Conservation (phyloP, 441 rosid species). For the Aleurites moluccanus region DNA sequence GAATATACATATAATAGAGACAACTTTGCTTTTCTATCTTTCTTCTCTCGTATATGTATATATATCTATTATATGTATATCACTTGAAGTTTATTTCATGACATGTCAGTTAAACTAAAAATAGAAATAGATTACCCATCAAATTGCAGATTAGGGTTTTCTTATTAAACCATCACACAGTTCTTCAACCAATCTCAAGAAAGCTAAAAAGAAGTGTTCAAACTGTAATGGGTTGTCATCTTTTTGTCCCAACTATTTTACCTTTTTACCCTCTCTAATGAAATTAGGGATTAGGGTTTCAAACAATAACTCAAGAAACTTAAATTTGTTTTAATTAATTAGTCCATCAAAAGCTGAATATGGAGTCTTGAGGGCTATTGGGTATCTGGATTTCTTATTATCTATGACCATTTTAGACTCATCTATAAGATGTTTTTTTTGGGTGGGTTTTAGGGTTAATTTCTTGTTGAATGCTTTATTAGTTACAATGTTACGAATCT, state of each 20-base stretch:
- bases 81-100: slow-evolving; percentile 34
- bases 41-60: slow-evolving; percentile 19
- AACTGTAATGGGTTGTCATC: not conserved
- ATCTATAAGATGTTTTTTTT: not conserved
- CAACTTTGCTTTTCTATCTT: slow-evolving; percentile 18
- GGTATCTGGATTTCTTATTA: not conserved
- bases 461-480: slow-evolving; percentile 34
- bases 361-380: not conserved
- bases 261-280: not conserved
- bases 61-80: slow-evolving; percentile 13
- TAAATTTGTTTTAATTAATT: slow-evolving; percentile 19
- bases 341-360: not conserved
- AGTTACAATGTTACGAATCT: slow-evolving; percentile 48
- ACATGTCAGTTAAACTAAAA: slow-evolving; percentile 33
- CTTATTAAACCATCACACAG: slow-evolving; percentile 5
- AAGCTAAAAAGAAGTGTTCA: slow-evolving; percentile 20
- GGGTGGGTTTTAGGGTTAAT: slow-evolving; percentile 25
- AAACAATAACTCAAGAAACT: slow-evolving; percentile 5
- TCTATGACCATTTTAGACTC: not conserved
- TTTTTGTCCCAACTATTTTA: not conserved
- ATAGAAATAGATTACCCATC: not conserved
- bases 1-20: not conserved
- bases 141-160: slow-evolving; percentile 12
- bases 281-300: slow-evolving; percentile 33
- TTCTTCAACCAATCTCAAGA: slow-evolving; percentile 17